Percentiles rank a stretch among this genome's conserved stretches.
Evolutionary conservation across 2,329 filamentous ascomycete species (phyloP).

Genomic region (Lecanoromycetidae sp.): DNA sequence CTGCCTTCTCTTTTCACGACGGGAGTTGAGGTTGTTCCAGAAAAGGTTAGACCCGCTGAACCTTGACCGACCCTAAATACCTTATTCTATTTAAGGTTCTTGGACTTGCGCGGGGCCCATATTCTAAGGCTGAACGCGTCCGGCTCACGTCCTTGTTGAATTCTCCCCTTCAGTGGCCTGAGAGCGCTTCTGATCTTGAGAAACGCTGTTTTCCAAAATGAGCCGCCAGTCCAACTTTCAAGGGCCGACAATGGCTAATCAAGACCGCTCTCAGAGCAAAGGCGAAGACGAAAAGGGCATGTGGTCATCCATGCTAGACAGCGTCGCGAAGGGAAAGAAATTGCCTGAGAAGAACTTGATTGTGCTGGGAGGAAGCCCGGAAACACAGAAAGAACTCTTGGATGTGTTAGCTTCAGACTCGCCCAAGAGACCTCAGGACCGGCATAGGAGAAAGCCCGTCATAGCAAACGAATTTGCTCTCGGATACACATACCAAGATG

Average conservation of each 20-base stretch:
- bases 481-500: constrained; percentile 91
- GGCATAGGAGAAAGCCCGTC: constrained; percentile 52
- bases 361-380: constrained; percentile 69
- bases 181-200: too few relatives aligned
- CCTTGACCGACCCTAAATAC: too few relatives aligned
- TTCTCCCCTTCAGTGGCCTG: neutral
- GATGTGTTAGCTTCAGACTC: constrained; percentile 42
- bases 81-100: too few relatives aligned
- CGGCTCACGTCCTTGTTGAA: too few relatives aligned
- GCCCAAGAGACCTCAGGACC: constrained; percentile 30
- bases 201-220: too few relatives aligned
- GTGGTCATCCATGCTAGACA: constrained; percentile 88
- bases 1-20: too few relatives aligned
- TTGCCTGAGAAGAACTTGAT: constrained; percentile 85
- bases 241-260: neutral
- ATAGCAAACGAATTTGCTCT: constrained; percentile 86
- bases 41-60: too few relatives aligned
- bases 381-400: constrained; percentile 74
- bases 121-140: too few relatives aligned
- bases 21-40: too few relatives aligned
- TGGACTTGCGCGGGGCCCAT: too few relatives aligned
- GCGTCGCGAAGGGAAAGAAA: constrained; percentile 77
- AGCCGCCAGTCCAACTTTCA: neutral
- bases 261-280: constrained; percentile 38
- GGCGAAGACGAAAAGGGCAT: constrained; percentile 67